Evolutionary conservation across 1,284 basidiomycete genomes (phyloP).

Genomic region (Rhizopogon parksii): DNA sequence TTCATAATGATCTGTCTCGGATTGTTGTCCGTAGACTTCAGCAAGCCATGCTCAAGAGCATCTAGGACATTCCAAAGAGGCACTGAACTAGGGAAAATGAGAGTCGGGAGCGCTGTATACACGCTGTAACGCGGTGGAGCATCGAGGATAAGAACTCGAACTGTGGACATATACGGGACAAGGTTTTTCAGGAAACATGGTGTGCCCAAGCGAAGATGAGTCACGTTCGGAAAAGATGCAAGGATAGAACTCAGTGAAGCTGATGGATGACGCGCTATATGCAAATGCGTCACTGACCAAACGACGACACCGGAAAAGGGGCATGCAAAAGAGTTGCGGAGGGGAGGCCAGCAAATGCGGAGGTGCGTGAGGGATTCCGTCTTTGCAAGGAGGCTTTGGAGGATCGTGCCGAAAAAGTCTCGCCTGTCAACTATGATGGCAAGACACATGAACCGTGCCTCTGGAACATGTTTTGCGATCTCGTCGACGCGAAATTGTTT

Average conservation of each 20-base stretch:
- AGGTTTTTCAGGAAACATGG: constrained; percentile 7
- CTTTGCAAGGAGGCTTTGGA: constrained; percentile 2
- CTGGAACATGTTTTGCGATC: constrained; percentile 2
- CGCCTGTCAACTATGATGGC: constrained; percentile 1
- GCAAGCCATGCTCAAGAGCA: constrained; percentile 5
- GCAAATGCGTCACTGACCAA: constrained; percentile 1
- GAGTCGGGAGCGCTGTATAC: not conserved
- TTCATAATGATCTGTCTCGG: not conserved
- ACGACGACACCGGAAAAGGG: not conserved
- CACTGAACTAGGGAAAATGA: constrained; percentile 3
- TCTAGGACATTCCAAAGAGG: constrained; percentile 3
- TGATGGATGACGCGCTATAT: constrained; percentile 4
- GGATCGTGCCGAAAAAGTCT: not conserved
- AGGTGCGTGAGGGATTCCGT: constrained; percentile 1
- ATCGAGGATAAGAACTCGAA: constrained; percentile 6
- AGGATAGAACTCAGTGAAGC: constrained; percentile 5
- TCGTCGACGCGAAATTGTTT: not conserved
- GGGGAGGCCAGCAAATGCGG: constrained; percentile 4
- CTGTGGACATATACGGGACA: constrained; percentile 1
- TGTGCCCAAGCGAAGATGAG: constrained; percentile 3
- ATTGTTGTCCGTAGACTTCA: not conserved
- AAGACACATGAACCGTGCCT: constrained; percentile 1
- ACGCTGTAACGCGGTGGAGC: constrained; percentile 3
- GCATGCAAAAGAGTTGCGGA: constrained; percentile 1
- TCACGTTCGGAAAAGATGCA: constrained; percentile 3